These are phyloP conservation scores for Coemansia sp. DNA, from an alignment of 192 early-diverging fungal species.

Conservation along the genomic window DNA sequence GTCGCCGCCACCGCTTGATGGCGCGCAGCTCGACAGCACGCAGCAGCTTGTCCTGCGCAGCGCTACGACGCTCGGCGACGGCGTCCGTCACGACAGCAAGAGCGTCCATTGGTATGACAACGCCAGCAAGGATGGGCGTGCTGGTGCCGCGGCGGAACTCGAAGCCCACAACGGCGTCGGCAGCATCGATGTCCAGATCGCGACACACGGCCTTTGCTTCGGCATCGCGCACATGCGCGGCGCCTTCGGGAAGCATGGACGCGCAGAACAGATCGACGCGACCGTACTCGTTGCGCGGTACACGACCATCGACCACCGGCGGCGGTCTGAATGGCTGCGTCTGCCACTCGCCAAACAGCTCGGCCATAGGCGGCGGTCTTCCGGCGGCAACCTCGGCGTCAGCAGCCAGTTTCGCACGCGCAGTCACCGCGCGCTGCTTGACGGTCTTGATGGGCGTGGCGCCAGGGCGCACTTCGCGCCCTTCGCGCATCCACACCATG, in stretches of 20 bases:
- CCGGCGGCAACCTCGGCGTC: conserved; percentile 20
- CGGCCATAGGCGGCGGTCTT: conserved; percentile 2
- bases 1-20: conserved; percentile 29
- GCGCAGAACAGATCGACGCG: conserved; percentile 81
- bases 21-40: conserved; percentile 21
- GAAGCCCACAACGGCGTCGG: conserved; percentile 73
- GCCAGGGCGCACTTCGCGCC: conserved; percentile 15
- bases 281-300: conserved; percentile 82
- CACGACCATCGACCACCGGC: conserved; percentile 67
- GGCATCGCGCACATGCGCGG: conserved; percentile 65
- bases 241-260: conserved; percentile 82
- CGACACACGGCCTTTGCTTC: conserved; percentile 68
- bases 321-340: conserved; percentile 66
- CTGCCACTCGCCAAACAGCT: conserved; percentile 87
- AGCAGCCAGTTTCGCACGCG: conserved; percentile 14
- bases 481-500: conserved; percentile 66
- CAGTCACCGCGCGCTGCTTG: conserved; percentile 18
- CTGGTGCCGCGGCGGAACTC: conserved; percentile 28
- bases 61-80: conserved; percentile 13
- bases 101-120: conserved; percentile 27
- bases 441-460: conserved; percentile 48
- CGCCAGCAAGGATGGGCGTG: conserved; percentile 34
- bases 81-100: conserved; percentile 37
- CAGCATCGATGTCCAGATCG: conserved; percentile 77
- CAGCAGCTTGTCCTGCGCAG: neutral